phyloP scores from a whole-genome alignment of 208 protist genomes.

The Trypanosomatidae sp. region DNA sequence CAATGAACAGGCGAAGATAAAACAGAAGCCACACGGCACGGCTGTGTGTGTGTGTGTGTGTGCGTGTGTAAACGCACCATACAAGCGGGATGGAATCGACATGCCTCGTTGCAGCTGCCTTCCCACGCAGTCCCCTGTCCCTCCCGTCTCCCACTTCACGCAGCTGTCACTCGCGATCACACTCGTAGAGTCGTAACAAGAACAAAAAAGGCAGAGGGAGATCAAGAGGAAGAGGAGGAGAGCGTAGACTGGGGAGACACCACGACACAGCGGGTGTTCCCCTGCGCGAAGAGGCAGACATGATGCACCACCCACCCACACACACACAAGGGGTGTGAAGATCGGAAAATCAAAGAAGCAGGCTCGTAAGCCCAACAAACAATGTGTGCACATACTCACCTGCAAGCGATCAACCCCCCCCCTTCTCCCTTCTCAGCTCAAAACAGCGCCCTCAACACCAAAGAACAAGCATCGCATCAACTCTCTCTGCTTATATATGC shows the following conservation, averaged over 20 bases:
- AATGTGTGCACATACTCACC: background rate
- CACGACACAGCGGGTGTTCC: background rate
- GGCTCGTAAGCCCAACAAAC: background rate
- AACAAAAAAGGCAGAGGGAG: background rate
- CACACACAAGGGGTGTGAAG: background rate
- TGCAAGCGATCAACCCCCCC: background rate
- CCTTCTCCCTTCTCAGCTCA: background rate
- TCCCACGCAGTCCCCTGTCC: background rate
- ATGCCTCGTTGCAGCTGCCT: background rate
- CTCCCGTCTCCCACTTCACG: background rate
- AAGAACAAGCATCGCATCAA: background rate
- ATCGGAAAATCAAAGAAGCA: background rate
- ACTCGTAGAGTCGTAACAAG: background rate
- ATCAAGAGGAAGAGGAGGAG: background rate
- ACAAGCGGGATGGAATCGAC: background rate
- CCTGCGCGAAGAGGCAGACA: background rate
- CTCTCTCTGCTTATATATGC: too few relatives aligned
- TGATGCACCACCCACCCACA: background rate
- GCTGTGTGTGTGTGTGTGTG: too few relatives aligned
- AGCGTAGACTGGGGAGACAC: background rate
- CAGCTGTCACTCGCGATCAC: background rate
- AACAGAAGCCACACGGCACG: background rate
- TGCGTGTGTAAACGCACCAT: background rate
- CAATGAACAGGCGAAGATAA: background rate
- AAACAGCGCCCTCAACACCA: background rate